Percentiles rank a stretch among this genome's conserved stretches.
Evolutionary conservation across 1,139 yeast genomes (phyloP).

Genomic region (Zhuliangozyma blackwelliae): DNA sequence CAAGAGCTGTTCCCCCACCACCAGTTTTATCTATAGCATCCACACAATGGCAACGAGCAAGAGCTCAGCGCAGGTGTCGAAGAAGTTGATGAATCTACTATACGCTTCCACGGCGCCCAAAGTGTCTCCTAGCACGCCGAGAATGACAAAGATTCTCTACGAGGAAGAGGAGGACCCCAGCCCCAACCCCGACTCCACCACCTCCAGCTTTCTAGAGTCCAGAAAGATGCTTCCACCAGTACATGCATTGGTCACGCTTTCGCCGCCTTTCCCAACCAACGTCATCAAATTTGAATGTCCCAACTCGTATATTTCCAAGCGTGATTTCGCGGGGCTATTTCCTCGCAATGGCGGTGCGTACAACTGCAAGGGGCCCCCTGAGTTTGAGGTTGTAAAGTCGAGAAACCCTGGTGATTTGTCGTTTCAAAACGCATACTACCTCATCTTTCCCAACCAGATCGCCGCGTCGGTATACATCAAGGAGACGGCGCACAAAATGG

Average conservation of each 20-base stretch:
- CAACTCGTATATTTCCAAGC: constrained; percentile 29
- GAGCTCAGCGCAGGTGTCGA: constrained; percentile 15
- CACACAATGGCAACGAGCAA: no score
- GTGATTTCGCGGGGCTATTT: constrained; percentile 36
- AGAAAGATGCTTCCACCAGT: not conserved
- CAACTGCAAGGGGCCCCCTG: constrained; percentile 1
- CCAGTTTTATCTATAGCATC: no score
- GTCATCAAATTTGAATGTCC: constrained; percentile 34
- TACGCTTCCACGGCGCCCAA: constrained; percentile 28
- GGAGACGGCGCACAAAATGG: constrained; percentile 44
- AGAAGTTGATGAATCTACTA: constrained; percentile 28
- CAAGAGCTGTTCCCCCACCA: no score
- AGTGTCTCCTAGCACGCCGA: constrained; percentile 23
- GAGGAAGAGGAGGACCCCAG: constrained; percentile 5
- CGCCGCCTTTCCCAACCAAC: constrained; percentile 16
- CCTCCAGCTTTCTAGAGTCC: not conserved
- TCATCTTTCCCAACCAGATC: constrained; percentile 42
- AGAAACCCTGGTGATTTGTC: constrained; percentile 34
- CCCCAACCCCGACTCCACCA: not conserved
- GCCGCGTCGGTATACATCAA: constrained; percentile 49
- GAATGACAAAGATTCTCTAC: constrained; percentile 24
- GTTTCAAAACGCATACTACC: constrained; percentile 47
- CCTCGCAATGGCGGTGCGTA: constrained; percentile 33
- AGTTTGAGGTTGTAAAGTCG: constrained; percentile 39
- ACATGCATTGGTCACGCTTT: constrained; percentile 5